These are phyloP conservation scores for Ceratobasidium sp. DNA, from an alignment of 1,284 basidiomycete species.

Conservation along the genomic window DNA sequence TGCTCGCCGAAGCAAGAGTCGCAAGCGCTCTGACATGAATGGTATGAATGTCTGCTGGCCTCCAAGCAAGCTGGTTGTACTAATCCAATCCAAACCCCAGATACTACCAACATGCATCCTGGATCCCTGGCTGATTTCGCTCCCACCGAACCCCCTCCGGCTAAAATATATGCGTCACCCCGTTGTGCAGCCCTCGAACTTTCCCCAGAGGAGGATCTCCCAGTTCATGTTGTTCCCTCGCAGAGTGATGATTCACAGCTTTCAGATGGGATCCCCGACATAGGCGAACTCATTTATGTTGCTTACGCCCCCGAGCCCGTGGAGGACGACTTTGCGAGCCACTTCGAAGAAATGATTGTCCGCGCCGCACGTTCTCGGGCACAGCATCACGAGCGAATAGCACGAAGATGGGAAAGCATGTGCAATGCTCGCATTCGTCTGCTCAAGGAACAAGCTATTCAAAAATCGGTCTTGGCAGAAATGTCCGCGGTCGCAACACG, in stretches of 20 bases:
- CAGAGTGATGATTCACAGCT: neutral
- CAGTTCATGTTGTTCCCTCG: neutral
- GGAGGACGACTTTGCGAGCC: conserved; percentile 1
- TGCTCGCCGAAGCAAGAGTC: too few relatives aligned
- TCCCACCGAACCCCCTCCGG: conserved; percentile 1
- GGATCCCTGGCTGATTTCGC: neutral
- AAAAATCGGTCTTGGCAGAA: neutral
- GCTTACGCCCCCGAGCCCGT: neutral
- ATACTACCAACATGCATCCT: too few relatives aligned
- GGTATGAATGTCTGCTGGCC: too few relatives aligned
- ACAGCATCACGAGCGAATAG: conserved; percentile 19
- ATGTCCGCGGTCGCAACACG: neutral
- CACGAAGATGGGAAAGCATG: conserved; percentile 17
- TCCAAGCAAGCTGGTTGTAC: too few relatives aligned
- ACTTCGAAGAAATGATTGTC: conserved; percentile 25
- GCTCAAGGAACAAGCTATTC: conserved; percentile 17
- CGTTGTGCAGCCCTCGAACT: conserved; percentile 1
- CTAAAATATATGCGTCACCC: conserved; percentile 13
- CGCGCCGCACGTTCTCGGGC: conserved; percentile 32
- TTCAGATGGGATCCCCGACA: neutral
- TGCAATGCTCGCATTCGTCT: conserved; percentile 27
- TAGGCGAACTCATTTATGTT: neutral
- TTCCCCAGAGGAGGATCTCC: neutral
- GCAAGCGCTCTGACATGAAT: too few relatives aligned
- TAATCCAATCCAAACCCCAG: too few relatives aligned